These are phyloP conservation scores for Notholithocarpus densiflorus DNA, from an alignment of 306 rosid genomes.

Conservation along the genomic window DNA sequence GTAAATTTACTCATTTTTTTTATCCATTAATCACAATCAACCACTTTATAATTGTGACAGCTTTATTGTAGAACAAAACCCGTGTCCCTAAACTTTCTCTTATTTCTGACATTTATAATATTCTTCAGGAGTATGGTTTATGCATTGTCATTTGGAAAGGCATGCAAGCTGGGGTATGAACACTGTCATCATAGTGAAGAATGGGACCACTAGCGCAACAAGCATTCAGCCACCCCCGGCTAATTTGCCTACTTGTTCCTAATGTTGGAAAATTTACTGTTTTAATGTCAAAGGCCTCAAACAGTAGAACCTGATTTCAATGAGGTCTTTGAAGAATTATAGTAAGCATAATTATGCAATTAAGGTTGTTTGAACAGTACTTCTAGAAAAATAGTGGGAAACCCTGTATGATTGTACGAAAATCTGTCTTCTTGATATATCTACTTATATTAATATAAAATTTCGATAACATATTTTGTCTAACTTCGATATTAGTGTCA, in stretches of 20 bases:
- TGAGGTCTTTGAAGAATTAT: neutral
- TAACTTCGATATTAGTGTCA: too few relatives aligned
- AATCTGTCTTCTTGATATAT: too few relatives aligned
- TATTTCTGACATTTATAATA: too few relatives aligned
- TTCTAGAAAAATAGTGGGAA: neutral
- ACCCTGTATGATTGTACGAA: too few relatives aligned
- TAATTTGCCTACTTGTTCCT: conserved; percentile 32
- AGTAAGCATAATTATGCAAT: too few relatives aligned
- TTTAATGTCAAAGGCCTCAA: neutral
- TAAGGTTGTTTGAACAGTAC: neutral
- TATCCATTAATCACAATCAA: too few relatives aligned
- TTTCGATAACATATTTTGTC: too few relatives aligned
- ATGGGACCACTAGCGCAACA: conserved; percentile 18
- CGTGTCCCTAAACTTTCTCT: too few relatives aligned
- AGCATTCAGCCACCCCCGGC: conserved; percentile 27
- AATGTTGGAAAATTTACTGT: neutral
- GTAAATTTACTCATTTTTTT: too few relatives aligned
- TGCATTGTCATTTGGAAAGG: conserved; percentile 43
- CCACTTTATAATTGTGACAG: too few relatives aligned
- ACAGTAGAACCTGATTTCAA: neutral
- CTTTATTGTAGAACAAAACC: too few relatives aligned
- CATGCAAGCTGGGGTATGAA: conserved; percentile 41
- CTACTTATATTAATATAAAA: too few relatives aligned
- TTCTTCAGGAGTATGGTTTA: conserved; percentile 39
- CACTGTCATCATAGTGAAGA: conserved; percentile 26